Base-by-base conservation (phyloP, 331 rosid genomes). In the Cydonia oblonga region DNA sequence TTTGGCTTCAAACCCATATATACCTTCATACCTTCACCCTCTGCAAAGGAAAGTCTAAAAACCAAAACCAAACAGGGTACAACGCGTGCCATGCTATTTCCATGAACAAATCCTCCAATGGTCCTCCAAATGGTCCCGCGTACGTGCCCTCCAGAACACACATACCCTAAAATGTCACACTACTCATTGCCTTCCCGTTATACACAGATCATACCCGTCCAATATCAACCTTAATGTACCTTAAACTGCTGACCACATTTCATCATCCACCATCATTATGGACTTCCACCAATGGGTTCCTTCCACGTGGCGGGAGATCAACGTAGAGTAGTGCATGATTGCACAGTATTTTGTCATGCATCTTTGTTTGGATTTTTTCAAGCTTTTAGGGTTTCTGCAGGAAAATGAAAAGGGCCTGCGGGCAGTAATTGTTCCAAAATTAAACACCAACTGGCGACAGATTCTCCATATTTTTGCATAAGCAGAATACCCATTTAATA, bases 81-180 rank as follows among this genome's bases (percentile, higher is more conserved):
- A 23, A 32, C 71, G 81, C 81, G 71, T 80, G 84, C 80, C 56
- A 61, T 75, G 49, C 81, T 60, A 66, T 66, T 58, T 66, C 66
- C 78, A 80, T 80, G 83, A 75, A 75, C 66, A 7, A 40, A 70
- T 7, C 42, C 23, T 23, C 23, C 22, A 18, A 7, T 6, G 9
- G 35, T 5, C 16, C 62, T 13, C 35, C n/a, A 11, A n/a, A 38
- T 56, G 68, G 64, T 60, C 71, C 59, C 62, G n/a, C 11, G 5
- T 9, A 63, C 12, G 20, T 16, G 1, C 7, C 12, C 28, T 14
- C 52, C 14, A 19, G 16, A 54, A 32, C 8, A 42, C 32, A 25
- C 32, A 14, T 22, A 16, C 25, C 29, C 32, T 16, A 66, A n/a
- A 32, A 64, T n/a, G 44, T 24, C 9, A 56, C 53, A 9, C 20